Conservation (phyloP, 2,329 filamentous ascomycete genomes). For the Phialocephala sp. region DNA sequence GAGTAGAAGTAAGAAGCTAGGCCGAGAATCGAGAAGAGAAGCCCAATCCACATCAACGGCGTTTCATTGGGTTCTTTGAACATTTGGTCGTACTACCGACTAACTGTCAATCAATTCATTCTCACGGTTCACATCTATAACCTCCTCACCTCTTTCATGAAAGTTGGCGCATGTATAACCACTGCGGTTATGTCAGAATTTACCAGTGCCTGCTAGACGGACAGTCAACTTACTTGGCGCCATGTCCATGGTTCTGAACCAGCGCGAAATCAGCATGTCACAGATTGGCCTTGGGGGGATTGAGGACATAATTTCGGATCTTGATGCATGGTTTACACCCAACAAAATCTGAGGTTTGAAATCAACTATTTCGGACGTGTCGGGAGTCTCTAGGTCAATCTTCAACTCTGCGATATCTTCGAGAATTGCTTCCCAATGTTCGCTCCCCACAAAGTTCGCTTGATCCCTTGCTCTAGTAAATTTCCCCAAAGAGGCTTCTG, state of each 20-base stretch:
- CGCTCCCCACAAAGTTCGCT: conserved; percentile 53
- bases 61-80: conserved; percentile 32
- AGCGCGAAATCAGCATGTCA: conserved; percentile 57
- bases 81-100: conserved; percentile 33
- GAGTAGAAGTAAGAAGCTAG: conserved; percentile 12
- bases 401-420: conserved; percentile 32
- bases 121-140: not conserved
- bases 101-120: not conserved
- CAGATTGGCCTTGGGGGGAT: conserved; percentile 53
- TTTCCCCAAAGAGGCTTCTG: not conserved
- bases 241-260: conserved; percentile 57
- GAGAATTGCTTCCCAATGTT: conserved; percentile 62
- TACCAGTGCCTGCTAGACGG: not conserved
- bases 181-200: conserved; percentile 34
- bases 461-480: conserved; percentile 15
- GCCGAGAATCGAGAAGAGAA: conserved; percentile 45
- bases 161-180: conserved; percentile 61
- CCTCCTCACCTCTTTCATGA: conserved; percentile 48
- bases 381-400: conserved; percentile 20
- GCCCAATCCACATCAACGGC: conserved; percentile 55
- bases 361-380: conserved; percentile 18
- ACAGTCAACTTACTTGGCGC: conserved; percentile 52
- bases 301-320: conserved; percentile 52
- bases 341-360: conserved; percentile 25
- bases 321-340: conserved; percentile 32